phyloP scores from a whole-genome alignment of 495 filamentous ascomycete species.

The Penicillium bovifimosum region DNA sequence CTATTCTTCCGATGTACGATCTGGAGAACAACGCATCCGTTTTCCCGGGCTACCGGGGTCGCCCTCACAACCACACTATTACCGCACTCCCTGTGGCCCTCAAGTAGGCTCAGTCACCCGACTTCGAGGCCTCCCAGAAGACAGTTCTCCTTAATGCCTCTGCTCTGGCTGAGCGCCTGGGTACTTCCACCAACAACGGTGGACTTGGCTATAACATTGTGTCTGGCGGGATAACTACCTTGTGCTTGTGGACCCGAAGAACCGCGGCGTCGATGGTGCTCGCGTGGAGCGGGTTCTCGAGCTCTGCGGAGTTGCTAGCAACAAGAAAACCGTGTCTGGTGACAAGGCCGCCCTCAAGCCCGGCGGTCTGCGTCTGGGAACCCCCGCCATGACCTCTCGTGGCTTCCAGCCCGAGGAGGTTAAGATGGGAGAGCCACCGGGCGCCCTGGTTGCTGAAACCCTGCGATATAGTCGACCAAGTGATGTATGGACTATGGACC shows the following conservation, averaged over 20 bases:
- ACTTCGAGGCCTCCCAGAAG: slow-evolving; percentile 85
- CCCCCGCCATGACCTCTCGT: slow-evolving; percentile 94
- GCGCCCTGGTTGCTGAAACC: too few species aligned
- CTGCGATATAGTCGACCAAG: too few species aligned
- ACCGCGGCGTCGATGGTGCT: slow-evolving; percentile 81
- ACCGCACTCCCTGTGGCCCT: slow-evolving; percentile 90
- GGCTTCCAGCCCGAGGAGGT: slow-evolving; percentile 84
- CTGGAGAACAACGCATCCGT: slow-evolving; percentile 92
- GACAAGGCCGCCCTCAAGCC: slow-evolving; percentile 90
- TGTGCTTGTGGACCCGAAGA: slow-evolving; percentile 91
- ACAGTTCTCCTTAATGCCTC: slow-evolving; percentile 83
- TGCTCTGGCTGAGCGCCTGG: slow-evolving; percentile 71
- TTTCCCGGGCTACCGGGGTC: slow-evolving; percentile 98
- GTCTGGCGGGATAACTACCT: slow-evolving; percentile 95
- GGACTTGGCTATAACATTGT: slow-evolving; percentile 88
- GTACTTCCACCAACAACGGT: slow-evolving; percentile 63
- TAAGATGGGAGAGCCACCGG: too few species aligned
- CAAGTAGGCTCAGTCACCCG: slow-evolving; percentile 83
- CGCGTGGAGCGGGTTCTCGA: slow-evolving; percentile 93
- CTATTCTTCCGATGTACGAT: too few species aligned
- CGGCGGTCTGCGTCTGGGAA: slow-evolving; percentile 85
- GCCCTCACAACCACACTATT: slow-evolving; percentile 98
- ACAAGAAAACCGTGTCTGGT: slow-evolving; percentile 98
- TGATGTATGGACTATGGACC: too few species aligned
- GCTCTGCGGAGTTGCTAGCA: slow-evolving; percentile 88